Conservation (phyloP, 2,329 filamentous ascomycete genomes). For the Leptographium galeiforme region DNA sequence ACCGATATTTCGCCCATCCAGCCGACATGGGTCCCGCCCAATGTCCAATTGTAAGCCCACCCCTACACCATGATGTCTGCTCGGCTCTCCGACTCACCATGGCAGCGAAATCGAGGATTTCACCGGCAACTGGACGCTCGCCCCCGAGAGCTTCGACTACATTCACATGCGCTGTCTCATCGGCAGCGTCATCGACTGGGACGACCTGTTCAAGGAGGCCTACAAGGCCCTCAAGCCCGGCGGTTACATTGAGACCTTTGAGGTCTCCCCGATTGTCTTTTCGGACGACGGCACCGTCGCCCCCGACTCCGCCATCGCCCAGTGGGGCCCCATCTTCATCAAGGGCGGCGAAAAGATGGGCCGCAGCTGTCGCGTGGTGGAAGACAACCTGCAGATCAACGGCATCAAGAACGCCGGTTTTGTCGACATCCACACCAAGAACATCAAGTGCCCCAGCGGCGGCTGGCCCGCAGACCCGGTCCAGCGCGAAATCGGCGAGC, state of each 20-base stretch:
- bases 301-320: conserved; percentile 9
- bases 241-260: conserved; percentile 18
- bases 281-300: conserved; percentile 15
- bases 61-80: conserved; percentile 31
- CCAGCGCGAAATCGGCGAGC: conserved; percentile 15
- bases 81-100: no score
- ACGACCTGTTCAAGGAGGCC: conserved; percentile 29
- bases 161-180: conserved; percentile 42
- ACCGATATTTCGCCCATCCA: neutral
- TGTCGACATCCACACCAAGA: conserved; percentile 37
- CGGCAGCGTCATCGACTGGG: conserved; percentile 39
- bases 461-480: conserved; percentile 21
- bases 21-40: conserved; percentile 15
- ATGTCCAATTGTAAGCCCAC: conserved; percentile 16
- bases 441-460: conserved; percentile 26
- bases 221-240: neutral
- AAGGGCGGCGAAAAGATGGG: conserved; percentile 28
- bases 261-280: conserved; percentile 2
- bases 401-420: conserved; percentile 42
- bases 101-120: conserved; percentile 42
- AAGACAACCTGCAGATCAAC: conserved; percentile 36
- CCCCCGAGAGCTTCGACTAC: conserved; percentile 38
- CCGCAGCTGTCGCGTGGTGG: conserved; percentile 34
- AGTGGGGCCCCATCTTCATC: conserved; percentile 9
- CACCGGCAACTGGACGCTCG: conserved; percentile 32